Percentiles rank a stretch among this genome's conserved stretches.
Conservation (phyloP, 2,329 filamentous ascomycete genomes). For the Diaporthe caulivora region DNA sequence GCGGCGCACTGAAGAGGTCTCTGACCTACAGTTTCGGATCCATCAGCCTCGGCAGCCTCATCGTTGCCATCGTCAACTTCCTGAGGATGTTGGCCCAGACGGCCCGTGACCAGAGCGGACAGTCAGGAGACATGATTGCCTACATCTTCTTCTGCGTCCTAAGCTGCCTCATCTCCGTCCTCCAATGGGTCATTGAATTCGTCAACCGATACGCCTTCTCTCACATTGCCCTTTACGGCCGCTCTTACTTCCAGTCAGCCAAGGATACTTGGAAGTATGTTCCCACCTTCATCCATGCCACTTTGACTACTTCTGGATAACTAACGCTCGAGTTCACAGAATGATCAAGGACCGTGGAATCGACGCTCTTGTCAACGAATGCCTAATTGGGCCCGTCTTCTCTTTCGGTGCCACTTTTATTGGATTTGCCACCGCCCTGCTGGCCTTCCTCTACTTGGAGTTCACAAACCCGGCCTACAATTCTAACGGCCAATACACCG, state of each 20-base stretch:
- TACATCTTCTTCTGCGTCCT: constrained; percentile 79
- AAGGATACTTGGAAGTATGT: constrained; percentile 84
- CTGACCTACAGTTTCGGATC: constrained; percentile 94
- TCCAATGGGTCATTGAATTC: constrained; percentile 90
- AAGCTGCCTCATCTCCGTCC: constrained; percentile 79
- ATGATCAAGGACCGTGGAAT: constrained; percentile 95
- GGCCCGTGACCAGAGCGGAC: constrained; percentile 75
- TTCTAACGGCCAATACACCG: constrained; percentile 73
- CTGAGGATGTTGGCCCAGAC: constrained; percentile 85
- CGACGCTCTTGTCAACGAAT: constrained; percentile 91
- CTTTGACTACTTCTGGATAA: not conserved
- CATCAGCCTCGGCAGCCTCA: constrained; percentile 85
- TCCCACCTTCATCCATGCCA: not conserved
- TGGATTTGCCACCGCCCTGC: constrained; percentile 82
- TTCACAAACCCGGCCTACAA: constrained; percentile 89
- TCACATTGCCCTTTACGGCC: constrained; percentile 93
- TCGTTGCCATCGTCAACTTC: constrained; percentile 90
- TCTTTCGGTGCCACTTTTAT: constrained; percentile 87
- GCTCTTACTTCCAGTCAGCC: constrained; percentile 85
- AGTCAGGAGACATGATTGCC: constrained; percentile 76
- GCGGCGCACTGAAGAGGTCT: constrained; percentile 84
- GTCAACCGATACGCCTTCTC: constrained; percentile 94
- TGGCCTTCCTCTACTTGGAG: constrained; percentile 88
- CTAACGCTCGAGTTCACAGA: constrained; percentile 43
- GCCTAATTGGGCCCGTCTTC: constrained; percentile 80